Percentiles rank a stretch among this genome's conserved stretches.
phyloP scores from a whole-genome alignment of 345 rosid species.

The Gossypium thurberi region DNA sequence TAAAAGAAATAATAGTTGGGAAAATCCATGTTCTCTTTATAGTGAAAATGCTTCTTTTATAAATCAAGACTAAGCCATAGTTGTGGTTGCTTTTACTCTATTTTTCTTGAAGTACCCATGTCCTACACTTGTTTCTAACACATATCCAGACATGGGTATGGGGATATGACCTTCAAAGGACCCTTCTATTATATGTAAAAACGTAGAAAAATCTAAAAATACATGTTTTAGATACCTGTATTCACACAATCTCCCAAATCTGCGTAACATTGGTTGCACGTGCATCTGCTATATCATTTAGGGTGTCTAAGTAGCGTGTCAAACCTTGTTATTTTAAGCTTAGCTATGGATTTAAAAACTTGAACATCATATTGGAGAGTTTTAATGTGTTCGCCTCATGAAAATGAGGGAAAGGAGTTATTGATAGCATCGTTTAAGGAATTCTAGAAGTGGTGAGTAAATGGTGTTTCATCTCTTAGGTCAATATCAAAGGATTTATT shows the following conservation, averaged over 20 bases:
- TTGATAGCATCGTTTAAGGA: not conserved
- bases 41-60: not conserved
- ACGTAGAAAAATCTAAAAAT: not conserved
- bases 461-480: not conserved
- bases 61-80: not conserved
- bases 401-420: not conserved
- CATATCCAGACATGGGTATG: not conserved
- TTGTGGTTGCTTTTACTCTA: not conserved
- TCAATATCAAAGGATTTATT: not conserved
- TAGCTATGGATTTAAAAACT: not conserved
- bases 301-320: too few species aligned
- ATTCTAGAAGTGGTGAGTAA: conserved; percentile 6
- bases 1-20: conserved; percentile 6
- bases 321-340: conserved; percentile 4
- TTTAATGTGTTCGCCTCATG: not conserved
- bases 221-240: not conserved
- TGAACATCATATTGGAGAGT: not conserved
- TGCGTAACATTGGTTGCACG: not conserved
- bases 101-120: not conserved
- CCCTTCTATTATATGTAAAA: not conserved
- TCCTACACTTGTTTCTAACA: not conserved
- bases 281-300: not conserved
- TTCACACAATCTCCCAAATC: not conserved
- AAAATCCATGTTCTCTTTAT: not conserved
- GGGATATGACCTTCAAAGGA: not conserved